phyloP scores from a whole-genome alignment of 306 rosid species.

The Begonia masoniana region DNA sequence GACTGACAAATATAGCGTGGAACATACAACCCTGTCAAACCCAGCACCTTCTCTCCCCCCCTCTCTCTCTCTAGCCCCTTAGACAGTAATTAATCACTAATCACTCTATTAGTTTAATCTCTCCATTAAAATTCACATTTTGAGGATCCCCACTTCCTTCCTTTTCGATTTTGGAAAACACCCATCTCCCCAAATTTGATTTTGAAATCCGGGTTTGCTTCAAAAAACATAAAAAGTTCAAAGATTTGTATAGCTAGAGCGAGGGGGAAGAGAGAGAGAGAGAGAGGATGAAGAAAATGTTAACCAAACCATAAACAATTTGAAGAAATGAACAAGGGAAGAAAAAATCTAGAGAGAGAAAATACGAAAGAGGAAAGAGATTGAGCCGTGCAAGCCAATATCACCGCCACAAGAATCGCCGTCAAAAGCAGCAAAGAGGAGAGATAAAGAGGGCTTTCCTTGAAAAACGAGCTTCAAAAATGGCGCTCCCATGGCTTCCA shows the following conservation, averaged over 20 bases:
- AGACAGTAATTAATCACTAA: no score
- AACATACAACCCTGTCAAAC: background rate
- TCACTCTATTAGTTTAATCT: no score
- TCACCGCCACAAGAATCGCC: slow-evolving; percentile 7
- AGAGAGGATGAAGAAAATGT: background rate
- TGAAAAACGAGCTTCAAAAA: background rate
- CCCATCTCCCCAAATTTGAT: background rate
- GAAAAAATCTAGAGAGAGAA: no score
- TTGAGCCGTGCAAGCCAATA: slow-evolving; percentile 16
- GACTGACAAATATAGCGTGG: background rate
- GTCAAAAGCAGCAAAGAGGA: background rate
- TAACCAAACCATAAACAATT: background rate
- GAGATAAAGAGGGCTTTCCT: background rate
- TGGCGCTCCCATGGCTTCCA: no score
- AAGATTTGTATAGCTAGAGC: background rate
- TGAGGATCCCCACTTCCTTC: no score
- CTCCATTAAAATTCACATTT: no score
- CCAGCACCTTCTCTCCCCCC: background rate
- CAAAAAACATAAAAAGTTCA: background rate
- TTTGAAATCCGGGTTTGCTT: background rate
- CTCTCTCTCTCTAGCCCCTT: no score
- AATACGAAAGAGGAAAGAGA: slow-evolving; percentile 5
- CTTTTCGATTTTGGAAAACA: no score
- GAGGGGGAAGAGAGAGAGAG: background rate
- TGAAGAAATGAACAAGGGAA: background rate